phyloP scores from a whole-genome alignment of 129 eudicot species.

The Flaveria brownii region DNA sequence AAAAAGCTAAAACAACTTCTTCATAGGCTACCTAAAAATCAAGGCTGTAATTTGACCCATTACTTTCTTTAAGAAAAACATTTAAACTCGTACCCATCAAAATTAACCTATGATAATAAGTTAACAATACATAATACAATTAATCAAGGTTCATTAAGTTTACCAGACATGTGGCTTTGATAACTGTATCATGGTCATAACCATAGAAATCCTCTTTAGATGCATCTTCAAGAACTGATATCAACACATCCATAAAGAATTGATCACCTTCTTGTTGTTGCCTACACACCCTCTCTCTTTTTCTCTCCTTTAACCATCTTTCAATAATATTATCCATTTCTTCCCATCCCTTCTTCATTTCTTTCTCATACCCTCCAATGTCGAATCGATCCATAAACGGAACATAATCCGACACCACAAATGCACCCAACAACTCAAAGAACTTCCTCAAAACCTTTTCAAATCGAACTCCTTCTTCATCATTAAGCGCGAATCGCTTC shows the following conservation, averaged over 20 bases:
- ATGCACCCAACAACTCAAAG: slow-evolving; percentile 28
- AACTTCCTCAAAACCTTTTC: slow-evolving; percentile 12
- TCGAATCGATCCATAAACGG: slow-evolving; percentile 37
- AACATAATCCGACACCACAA: slow-evolving; percentile 35
- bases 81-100: too few relatives aligned
- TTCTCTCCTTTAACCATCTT: slow-evolving; percentile 32
- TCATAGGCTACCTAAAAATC: too few relatives aligned
- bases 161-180: slow-evolving; percentile 40
- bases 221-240: slow-evolving; percentile 20
- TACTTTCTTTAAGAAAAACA: too few relatives aligned
- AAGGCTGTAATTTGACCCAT: too few relatives aligned
- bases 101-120: too few relatives aligned
- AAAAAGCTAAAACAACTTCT: too few relatives aligned
- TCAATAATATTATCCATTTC: slow-evolving; percentile 36
- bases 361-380: slow-evolving; percentile 37
- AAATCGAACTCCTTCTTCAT: slow-evolving; percentile 22
- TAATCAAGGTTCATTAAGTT: not conserved
- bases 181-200: slow-evolving; percentile 24
- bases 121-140: too few relatives aligned
- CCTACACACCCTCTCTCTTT: not conserved
- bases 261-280: slow-evolving; percentile 1
- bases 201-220: slow-evolving; percentile 27
- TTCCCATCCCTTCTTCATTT: slow-evolving; percentile 26
- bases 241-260: slow-evolving; percentile 32
- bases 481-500: not conserved